These are phyloP conservation scores for Coemansia sp. DNA, from an alignment of 192 early-diverging fungal genomes.

Conservation along the genomic window DNA sequence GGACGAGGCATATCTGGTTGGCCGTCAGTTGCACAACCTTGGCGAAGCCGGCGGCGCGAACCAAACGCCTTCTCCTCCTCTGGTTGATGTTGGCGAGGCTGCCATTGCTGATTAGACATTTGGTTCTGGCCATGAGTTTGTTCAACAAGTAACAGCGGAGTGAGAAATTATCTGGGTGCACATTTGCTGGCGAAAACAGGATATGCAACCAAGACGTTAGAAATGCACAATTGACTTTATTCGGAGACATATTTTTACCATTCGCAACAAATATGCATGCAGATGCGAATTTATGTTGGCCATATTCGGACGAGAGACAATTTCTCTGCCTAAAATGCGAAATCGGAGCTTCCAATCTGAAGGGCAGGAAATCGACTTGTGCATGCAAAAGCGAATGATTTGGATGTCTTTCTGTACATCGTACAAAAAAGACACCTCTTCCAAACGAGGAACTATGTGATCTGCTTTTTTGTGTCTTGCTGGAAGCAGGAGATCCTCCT, in stretches of 20 bases:
- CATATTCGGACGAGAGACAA: not conserved
- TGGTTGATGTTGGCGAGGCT: not conserved
- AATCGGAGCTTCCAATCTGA: not conserved
- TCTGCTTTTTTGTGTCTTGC: not conserved
- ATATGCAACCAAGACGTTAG: not conserved
- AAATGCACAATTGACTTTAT: not conserved
- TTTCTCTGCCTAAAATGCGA: not conserved
- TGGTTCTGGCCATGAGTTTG: not conserved
- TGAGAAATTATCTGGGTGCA: too few species aligned
- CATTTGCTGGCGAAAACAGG: not conserved
- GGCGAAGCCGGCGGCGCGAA: constrained; percentile 14
- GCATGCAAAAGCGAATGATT: not conserved
- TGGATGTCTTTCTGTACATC: not conserved
- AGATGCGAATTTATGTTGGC: constrained; percentile 5
- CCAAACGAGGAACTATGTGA: not conserved
- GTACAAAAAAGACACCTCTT: not conserved
- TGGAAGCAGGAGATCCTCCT: too few species aligned
- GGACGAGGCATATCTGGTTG: constrained; percentile 86
- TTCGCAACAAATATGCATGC: not conserved
- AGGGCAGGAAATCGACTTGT: not conserved
- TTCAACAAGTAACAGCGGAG: too few species aligned
- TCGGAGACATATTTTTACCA: not conserved
- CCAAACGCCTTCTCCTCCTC: not conserved
- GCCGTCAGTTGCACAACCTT: constrained; percentile 84
- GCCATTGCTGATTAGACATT: not conserved